These are phyloP conservation scores for Globisporangium spinosum DNA, from an alignment of 352 stramenopile genomes.

Conservation along the genomic window DNA sequence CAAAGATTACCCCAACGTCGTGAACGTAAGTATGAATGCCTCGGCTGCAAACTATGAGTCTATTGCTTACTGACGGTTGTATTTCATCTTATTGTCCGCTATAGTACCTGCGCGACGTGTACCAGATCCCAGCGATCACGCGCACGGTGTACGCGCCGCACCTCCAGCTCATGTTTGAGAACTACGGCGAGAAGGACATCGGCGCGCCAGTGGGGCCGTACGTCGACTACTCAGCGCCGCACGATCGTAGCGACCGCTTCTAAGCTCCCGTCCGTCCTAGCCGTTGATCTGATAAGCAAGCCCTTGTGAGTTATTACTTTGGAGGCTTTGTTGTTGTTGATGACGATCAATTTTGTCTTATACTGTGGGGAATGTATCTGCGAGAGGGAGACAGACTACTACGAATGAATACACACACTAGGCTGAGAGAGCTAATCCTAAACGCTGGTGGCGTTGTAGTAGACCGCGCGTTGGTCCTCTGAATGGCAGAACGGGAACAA, in stretches of 20 bases:
- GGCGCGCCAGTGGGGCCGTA: neutral
- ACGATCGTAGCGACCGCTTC: neutral
- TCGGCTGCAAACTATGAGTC: neutral
- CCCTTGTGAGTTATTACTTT: neutral
- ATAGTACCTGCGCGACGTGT: slow-evolving; percentile 37
- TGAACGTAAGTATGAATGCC: neutral
- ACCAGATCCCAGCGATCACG: slow-evolving; percentile 66
- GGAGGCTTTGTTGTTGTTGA: neutral
- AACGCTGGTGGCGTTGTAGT: neutral
- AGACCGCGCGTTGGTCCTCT: neutral
- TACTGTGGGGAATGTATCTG: neutral
- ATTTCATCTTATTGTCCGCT: neutral
- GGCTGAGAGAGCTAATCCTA: neutral
- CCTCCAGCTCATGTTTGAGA: neutral
- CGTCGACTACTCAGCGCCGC: neutral
- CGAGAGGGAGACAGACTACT: neutral
- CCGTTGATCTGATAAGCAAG: neutral
- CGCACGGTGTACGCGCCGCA: neutral
- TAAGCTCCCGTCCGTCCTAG: neutral
- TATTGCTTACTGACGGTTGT: neutral
- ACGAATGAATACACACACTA: neutral
- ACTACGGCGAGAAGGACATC: neutral
- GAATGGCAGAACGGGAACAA: neutral
- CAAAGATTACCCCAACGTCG: slow-evolving; percentile 38
- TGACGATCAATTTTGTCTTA: neutral